Conservation (phyloP, 441 rosid genomes). For the Omphalea diandra region DNA sequence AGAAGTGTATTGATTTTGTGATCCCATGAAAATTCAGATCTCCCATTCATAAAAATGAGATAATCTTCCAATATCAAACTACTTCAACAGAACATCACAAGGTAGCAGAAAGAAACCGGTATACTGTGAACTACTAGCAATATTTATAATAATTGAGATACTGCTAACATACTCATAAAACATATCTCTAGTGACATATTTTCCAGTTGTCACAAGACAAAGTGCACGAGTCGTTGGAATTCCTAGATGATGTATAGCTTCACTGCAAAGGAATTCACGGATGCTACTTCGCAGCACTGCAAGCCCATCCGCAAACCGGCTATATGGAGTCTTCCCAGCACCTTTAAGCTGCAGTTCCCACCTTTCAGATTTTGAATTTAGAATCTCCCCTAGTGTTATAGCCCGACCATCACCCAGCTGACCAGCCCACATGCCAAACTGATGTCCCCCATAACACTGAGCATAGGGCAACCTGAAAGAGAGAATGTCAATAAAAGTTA, state of each 20-base stretch:
- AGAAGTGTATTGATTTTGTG: neutral
- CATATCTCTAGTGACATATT: conserved; percentile 91
- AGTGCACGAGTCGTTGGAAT: conserved; percentile 97
- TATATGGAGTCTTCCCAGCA: conserved; percentile 94
- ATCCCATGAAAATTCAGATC: neutral
- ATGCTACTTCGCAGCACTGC: conserved; percentile 97
- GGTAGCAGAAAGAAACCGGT: neutral
- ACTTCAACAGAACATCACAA: neutral
- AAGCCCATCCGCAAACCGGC: conserved; percentile 98
- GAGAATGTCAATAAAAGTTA: conserved; percentile 19
- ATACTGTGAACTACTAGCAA: neutral
- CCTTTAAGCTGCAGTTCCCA: conserved; percentile 99
- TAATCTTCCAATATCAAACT: neutral
- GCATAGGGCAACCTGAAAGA: conserved; percentile 72
- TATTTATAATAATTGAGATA: neutral
- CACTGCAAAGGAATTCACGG: conserved; percentile 93
- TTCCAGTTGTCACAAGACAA: conserved; percentile 89
- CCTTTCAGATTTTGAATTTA: conserved; percentile 78
- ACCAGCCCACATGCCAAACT: conserved; percentile 98
- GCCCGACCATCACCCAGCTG: conserved; percentile 99
- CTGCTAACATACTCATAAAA: conserved; percentile 87
- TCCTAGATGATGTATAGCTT: conserved; percentile 84
- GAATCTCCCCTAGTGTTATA: conserved; percentile 83
- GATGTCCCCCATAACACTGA: conserved; percentile 98
- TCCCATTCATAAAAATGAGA: neutral